Conservation (phyloP, 306 rosid species). For the Pachyrhizus erosus region DNA sequence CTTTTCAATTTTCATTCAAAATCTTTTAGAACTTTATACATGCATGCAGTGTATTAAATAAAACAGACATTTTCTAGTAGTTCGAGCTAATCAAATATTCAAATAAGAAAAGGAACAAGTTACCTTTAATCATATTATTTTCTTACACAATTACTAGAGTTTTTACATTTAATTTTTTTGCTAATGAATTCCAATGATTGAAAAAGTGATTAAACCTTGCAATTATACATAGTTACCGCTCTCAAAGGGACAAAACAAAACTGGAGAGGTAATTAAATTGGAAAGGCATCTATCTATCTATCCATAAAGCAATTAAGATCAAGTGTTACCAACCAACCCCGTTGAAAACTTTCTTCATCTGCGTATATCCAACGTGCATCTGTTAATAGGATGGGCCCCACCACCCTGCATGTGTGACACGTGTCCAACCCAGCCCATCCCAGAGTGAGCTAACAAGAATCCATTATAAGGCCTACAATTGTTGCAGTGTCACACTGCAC, state of each 20-base stretch:
- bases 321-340: constrained; percentile 27
- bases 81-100: constrained; percentile 16
- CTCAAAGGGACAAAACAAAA: constrained; percentile 40
- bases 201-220: constrained; percentile 21
- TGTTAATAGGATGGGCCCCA: constrained; percentile 34
- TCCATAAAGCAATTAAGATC: background rate
- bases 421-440: constrained; percentile 45
- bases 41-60: constrained; percentile 45
- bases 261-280: constrained; percentile 33
- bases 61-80: constrained; percentile 7
- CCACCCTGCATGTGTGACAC: constrained; percentile 64
- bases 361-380: constrained; percentile 36
- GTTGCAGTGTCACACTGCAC: constrained; percentile 52
- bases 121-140: constrained; percentile 18
- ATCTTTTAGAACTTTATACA: constrained; percentile 37
- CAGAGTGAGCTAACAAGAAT: constrained; percentile 31
- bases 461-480: constrained; percentile 64
- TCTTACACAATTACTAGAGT: background rate
- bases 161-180: background rate
- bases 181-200: constrained; percentile 24
- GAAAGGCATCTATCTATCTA: constrained; percentile 7
- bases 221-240: constrained; percentile 3
- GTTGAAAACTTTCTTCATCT: constrained; percentile 35
- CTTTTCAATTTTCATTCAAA: constrained; percentile 42
- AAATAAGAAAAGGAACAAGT: background rate